A percentile compares a stretch with the other conserved stretches of the same genome.
phyloP scores from a whole-genome alignment of 192 early-diverging fungal species.

The Gonapodya prolifera region DNA sequence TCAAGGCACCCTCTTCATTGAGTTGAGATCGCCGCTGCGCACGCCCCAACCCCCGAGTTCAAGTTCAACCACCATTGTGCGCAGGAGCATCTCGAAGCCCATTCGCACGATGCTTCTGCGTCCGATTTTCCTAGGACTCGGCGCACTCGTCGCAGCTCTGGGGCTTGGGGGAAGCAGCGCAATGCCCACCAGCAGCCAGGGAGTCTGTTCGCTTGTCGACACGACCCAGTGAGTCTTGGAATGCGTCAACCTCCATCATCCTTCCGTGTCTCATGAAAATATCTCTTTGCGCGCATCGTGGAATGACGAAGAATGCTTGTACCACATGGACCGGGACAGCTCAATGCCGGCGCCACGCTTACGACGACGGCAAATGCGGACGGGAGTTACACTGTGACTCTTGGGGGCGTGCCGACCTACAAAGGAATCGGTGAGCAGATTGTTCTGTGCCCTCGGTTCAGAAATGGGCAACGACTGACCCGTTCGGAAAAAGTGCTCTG shows the following conservation, averaged over 20 bases:
- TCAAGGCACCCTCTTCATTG: no score
- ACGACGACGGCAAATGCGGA: neutral
- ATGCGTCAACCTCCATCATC: neutral
- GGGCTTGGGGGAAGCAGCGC: no score
- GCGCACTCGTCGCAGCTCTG: no score
- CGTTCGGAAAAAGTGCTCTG: neutral
- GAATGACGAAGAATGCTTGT: neutral
- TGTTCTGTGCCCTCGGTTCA: neutral
- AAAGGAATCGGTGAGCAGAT: neutral
- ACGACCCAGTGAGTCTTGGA: neutral
- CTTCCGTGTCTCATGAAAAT: neutral
- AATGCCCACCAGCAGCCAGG: neutral
- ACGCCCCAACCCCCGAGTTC: no score
- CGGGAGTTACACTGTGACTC: neutral
- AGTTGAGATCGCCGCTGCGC: no score
- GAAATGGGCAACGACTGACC: no score
- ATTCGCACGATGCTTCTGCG: no score
- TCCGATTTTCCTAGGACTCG: no score
- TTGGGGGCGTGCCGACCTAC: neutral
- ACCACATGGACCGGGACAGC: neutral
- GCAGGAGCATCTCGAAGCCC: no score
- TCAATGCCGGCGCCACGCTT: neutral
- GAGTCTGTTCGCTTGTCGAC: neutral
- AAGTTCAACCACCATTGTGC: no score
- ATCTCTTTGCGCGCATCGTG: no score